Base-by-base conservation (phyloP, 2,329 filamentous ascomycete species). In the Kalaharituber pfeilii region DNA sequence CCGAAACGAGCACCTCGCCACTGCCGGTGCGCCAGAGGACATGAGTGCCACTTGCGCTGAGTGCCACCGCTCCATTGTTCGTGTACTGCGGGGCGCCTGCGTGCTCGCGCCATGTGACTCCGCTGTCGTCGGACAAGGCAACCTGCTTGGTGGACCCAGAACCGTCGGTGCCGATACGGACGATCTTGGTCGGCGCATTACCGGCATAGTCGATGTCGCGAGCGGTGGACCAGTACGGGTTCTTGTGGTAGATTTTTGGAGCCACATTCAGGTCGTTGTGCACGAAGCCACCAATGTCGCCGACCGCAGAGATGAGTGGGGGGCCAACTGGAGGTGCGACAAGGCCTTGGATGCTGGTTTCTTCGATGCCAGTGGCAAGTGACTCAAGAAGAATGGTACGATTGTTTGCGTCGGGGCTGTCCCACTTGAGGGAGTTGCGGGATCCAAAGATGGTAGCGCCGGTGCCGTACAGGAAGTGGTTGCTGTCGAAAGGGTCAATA, bases 401-500 rank as follows among this genome's bases (percentile, higher is more conserved):
- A 52, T 56, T 66, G 5, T 29, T 27, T 3, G 25, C 47, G 22
- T 50, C 47, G 15, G 22, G 3, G 52, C 74, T 75, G 53, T 77
- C 75, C 75, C 75, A 78, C 13, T 73, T 73, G 0, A 71, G 72
- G n/a, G 78, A 65, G 55, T 78, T 74, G 51, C 72, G 71, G 1
- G 75, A 73, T 8, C 74, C 74, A 33, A 71, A 75, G 45, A 77
- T 65, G 0, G 74, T 76, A n/a, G 72, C 65, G 2, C 77, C 76
- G 0, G 77, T 80, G n/a, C 73, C 75, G 55, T 79, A 80, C 0
- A 79, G 66, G 74, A 75, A 79, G 63, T 78, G 76, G 61, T 78
- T 70, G 54, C 74, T 77, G 60, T 80, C 75, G 25, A 72, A 69
- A 0, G 77, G 77, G 60, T 79, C 69, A 50, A 80, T 79, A 22